Evolutionary conservation across 176 grass and related monocot genomes (phyloP), one percentile per base, ranked within the genome.

Genomic region (Rhipidocladum racemiflorum): DNA sequence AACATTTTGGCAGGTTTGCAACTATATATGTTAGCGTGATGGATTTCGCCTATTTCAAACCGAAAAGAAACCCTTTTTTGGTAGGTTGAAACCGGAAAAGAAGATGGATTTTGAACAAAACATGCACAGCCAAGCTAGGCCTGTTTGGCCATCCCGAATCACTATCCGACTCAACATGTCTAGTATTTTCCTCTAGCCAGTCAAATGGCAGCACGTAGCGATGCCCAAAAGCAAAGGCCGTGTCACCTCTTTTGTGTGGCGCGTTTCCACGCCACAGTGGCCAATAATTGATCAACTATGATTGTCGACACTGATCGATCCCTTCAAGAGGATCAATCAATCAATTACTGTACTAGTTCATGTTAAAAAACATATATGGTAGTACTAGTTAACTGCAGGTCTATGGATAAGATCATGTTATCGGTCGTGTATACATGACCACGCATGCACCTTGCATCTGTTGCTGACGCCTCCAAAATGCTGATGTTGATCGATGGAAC

Each of bases 211-310:
- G 29, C 75, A 63, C 74, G 18, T 24, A 28, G 14, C 16, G 40
- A 44, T 24, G 24, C 1, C 74, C 28, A 34, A 32, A 80, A 68
- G 63, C 48, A 38, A 38, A 4, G 24, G n/a, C 16, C 65, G n/a
- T 44, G 34, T 25, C 55, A 30, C 50, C 66, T 17, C 23, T 16
- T 56, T 56, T n/a, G 46, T 25, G 79, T 70, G 67, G 24, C 13
- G 23, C 54, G 0, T 24, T 21, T 21, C 49, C 34, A 34, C 49
- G 74, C 55, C 74, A 29, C 51, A 21, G 20, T 61, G 53, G 18
- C 45, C 53, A 46, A 84, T 85, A 72, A 85, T 79, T 85, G 75
- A 72, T 70, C 29, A 2, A 73, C 46, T 34, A n/a, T 72, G 42
- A 51, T 51, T 18, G 42, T 43, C 6, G 49, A 51, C 49, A 18